Conservation (phyloP, 805 yeast species). For the Ogataea siamensis region DNA sequence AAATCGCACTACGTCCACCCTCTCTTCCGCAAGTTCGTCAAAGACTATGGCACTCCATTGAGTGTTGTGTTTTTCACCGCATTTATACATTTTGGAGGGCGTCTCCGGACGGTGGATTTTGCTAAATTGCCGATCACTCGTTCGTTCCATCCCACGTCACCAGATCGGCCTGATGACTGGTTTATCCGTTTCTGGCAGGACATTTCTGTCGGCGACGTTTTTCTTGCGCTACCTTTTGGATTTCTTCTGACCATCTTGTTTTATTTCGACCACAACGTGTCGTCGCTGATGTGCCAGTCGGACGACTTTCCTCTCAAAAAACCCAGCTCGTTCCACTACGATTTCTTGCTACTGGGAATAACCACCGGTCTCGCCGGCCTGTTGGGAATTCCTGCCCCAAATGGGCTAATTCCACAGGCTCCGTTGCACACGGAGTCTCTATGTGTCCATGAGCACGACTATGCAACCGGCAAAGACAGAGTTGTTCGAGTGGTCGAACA, state of each 20-base stretch:
- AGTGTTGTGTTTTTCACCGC: conserved; percentile 89
- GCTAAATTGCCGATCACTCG: conserved; percentile 65
- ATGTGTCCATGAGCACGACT: conserved; percentile 49
- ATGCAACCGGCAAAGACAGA: conserved; percentile 29
- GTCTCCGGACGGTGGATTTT: conserved; percentile 53
- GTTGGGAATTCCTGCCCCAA: conserved; percentile 92
- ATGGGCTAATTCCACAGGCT: conserved; percentile 96
- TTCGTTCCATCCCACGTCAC: conserved; percentile 72
- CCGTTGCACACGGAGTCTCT: conserved; percentile 86
- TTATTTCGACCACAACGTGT: conserved; percentile 94
- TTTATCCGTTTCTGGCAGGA: conserved; percentile 72
- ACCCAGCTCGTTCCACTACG: conserved; percentile 93
- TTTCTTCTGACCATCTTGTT: conserved; percentile 77
- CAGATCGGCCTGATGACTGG: conserved; percentile 61
- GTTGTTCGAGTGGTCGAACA: conserved; percentile 78
- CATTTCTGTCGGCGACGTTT: conserved; percentile 69
- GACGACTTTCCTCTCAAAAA: conserved; percentile 76
- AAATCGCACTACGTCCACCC: conserved; percentile 61
- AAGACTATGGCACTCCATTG: conserved; percentile 84
- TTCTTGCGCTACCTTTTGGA: conserved; percentile 92
- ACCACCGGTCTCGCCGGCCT: conserved; percentile 87
- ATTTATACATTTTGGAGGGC: conserved; percentile 88
- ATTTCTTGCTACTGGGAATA: conserved; percentile 76
- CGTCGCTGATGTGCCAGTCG: conserved; percentile 89
- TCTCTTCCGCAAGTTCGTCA: conserved; percentile 61